phyloP scores from a whole-genome alignment of 2,329 filamentous ascomycete genomes.

The Akanthomyces muscarius region DNA sequence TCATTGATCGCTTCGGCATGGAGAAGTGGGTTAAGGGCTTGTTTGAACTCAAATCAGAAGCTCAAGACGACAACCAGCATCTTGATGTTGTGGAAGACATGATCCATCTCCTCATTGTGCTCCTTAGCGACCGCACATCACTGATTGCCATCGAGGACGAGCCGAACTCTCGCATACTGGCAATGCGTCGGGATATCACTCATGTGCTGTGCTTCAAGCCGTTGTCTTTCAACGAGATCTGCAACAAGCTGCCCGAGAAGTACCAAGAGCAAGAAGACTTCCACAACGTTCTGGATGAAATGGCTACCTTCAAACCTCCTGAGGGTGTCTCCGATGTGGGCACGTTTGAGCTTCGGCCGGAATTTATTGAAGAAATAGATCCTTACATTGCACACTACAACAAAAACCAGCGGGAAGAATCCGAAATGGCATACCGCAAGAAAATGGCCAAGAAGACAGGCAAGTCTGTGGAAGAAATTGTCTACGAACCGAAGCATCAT shows the following conservation, averaged over 20 bases:
- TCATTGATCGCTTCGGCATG: constrained; percentile 89
- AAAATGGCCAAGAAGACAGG: constrained; percentile 85
- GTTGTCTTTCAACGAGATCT: constrained; percentile 89
- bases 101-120: constrained; percentile 84
- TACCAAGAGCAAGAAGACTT: constrained; percentile 88
- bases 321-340: constrained; percentile 91
- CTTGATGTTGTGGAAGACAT: constrained; percentile 95
- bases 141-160: constrained; percentile 67
- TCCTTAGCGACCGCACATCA: constrained; percentile 83
- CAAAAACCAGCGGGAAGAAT: constrained; percentile 95
- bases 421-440: constrained; percentile 82
- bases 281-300: constrained; percentile 75
- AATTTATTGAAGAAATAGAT: constrained; percentile 84
- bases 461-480: constrained; percentile 74
- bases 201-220: constrained; percentile 97
- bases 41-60: constrained; percentile 67
- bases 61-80: constrained; percentile 82
- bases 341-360: constrained; percentile 85
- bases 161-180: constrained; percentile 59
- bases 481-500: constrained; percentile 83
- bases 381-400: constrained; percentile 95
- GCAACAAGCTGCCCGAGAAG: constrained; percentile 79
- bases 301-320: constrained; percentile 84
- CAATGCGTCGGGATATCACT: constrained; percentile 82
- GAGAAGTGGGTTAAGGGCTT: constrained; percentile 80